Conservation (phyloP, 805 yeast genomes). For the Lipomyces chichibuensis region DNA sequence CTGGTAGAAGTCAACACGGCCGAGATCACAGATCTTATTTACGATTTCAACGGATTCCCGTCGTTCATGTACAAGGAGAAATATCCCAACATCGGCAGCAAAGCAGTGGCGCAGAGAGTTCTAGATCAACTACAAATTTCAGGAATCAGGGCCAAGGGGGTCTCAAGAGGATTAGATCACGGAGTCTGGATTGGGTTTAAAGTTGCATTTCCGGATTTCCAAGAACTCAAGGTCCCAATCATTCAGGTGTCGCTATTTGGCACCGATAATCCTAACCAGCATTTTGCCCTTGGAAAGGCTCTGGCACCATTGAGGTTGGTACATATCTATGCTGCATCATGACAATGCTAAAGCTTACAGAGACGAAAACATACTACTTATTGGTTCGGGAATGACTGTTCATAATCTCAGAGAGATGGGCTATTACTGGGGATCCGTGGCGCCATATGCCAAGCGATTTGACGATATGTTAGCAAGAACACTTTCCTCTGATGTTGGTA, state of each 20-base stretch:
- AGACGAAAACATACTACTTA: conserved; percentile 54
- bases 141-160: conserved; percentile 53
- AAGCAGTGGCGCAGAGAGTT: conserved; percentile 52
- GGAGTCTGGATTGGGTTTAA: conserved; percentile 67
- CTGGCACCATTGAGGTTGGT: conserved; percentile 47
- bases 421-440: conserved; percentile 36
- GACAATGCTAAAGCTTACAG: conserved; percentile 44
- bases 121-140: conserved; percentile 46
- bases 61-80: conserved; percentile 61
- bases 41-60: conserved; percentile 79
- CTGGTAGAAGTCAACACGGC: conserved; percentile 33
- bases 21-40: conserved; percentile 61
- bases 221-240: conserved; percentile 47
- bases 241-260: conserved; percentile 49
- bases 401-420: conserved; percentile 68
- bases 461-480: conserved; percentile 52
- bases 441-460: conserved; percentile 60
- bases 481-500: conserved; percentile 42
- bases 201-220: conserved; percentile 34
- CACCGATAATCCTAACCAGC: conserved; percentile 48
- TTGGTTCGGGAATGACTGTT: conserved; percentile 79
- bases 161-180: conserved; percentile 71
- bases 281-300: conserved; percentile 57
- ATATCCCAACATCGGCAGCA: conserved; percentile 57
- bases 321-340: no score